Evolutionary conservation across 352 stramenopile genomes (phyloP).

Genomic region (Phytophthora colocasiae): DNA sequence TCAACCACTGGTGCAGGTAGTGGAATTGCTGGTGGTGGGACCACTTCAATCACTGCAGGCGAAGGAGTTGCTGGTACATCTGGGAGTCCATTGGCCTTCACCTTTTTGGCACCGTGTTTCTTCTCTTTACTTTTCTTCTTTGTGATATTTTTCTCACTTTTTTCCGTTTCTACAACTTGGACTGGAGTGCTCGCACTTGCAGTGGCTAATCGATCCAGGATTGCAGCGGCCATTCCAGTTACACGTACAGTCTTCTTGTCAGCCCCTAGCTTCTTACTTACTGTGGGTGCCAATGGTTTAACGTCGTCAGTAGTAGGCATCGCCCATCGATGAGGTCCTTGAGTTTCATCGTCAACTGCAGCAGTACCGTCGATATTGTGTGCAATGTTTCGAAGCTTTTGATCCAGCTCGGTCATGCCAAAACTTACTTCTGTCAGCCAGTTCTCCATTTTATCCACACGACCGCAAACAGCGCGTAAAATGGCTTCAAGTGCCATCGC

Average conservation of each 20-base stretch:
- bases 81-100: slow-evolving; percentile 9
- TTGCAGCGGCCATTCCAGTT: slow-evolving; percentile 67
- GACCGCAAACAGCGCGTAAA: slow-evolving; percentile 69
- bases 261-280: slow-evolving; percentile 61
- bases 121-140: slow-evolving; percentile 44
- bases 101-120: slow-evolving; percentile 33
- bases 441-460: slow-evolving; percentile 76
- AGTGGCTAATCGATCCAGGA: slow-evolving; percentile 56
- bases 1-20: slow-evolving; percentile 3
- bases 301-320: slow-evolving; percentile 42
- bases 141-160: slow-evolving; percentile 25
- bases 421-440: slow-evolving; percentile 81
- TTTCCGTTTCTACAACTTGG: slow-evolving; percentile 19
- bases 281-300: slow-evolving; percentile 32
- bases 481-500: slow-evolving; percentile 81
- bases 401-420: slow-evolving; percentile 78
- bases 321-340: slow-evolving; percentile 51
- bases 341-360: slow-evolving; percentile 61
- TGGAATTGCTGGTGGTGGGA: slow-evolving; percentile 1
- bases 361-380: slow-evolving; percentile 85
- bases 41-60: slow-evolving; percentile 1
- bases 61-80: slow-evolving; percentile 10
- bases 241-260: slow-evolving; percentile 66
- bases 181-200: slow-evolving; percentile 12
- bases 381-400: slow-evolving; percentile 79